These are phyloP conservation scores for Thalassiosira exigua DNA, from an alignment of 352 stramenopile species.

Conservation along the genomic window DNA sequence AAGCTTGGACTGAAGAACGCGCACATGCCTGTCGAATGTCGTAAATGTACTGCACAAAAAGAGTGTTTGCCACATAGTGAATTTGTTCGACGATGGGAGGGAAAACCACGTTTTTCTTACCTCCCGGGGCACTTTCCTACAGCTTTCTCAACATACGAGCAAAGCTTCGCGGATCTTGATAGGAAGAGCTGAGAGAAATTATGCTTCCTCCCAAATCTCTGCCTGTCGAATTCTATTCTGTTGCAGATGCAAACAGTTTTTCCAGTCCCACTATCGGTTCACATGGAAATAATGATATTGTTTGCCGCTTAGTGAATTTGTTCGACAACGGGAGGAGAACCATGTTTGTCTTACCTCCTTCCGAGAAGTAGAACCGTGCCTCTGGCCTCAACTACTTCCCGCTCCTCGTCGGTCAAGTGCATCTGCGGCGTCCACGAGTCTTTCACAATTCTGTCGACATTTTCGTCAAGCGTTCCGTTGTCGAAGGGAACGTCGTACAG, in stretches of 20 bases:
- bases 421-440: slow-evolving; percentile 62
- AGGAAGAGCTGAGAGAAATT: slow-evolving; percentile 69
- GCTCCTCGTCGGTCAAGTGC: slow-evolving; percentile 68
- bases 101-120: no score
- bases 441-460: slow-evolving; percentile 53
- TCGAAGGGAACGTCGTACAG: slow-evolving; percentile 60
- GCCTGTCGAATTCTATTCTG: slow-evolving; percentile 66
- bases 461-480: no score
- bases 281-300: no score
- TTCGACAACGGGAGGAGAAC: no score
- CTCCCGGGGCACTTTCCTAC: slow-evolving; percentile 33
- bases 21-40: slow-evolving; percentile 53
- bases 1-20: slow-evolving; percentile 34
- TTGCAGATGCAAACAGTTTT: slow-evolving; percentile 77
- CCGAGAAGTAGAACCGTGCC: slow-evolving; percentile 73
- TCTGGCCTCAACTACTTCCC: slow-evolving; percentile 60
- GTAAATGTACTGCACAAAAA: no score
- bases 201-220: slow-evolving; percentile 19
- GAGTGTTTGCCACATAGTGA: no score
- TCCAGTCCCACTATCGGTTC: slow-evolving; percentile 62
- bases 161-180: slow-evolving; percentile 56
- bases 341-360: slow-evolving; percentile 14
- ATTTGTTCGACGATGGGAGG: no score
- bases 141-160: slow-evolving; percentile 57
- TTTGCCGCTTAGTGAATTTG: no score